Base-by-base conservation (phyloP, 2,329 filamentous ascomycete genomes). In the Paramyrothecium sp. region DNA sequence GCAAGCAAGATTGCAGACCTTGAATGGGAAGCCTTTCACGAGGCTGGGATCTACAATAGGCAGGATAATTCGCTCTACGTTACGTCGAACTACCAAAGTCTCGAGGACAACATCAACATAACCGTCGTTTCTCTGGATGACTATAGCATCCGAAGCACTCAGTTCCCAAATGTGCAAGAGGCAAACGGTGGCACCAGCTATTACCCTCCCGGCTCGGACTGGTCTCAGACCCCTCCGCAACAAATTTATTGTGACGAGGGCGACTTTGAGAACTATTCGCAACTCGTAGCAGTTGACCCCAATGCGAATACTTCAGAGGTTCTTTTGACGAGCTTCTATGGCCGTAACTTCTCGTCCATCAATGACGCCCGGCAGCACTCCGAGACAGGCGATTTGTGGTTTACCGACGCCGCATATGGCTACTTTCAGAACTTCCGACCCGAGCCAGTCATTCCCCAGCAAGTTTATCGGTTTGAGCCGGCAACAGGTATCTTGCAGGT, bases 91-190 rank as follows among this genome's bases (percentile, higher is more conserved):
- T 82, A n/a, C 60, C 65, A 5, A 69, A 78, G 47, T 53, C 72
- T 72, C 0, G 71, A 70, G 1, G 74, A 75, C 2, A 65, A 70
- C 12, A 76, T 81, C 11, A 69, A 73, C 50, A 54, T 64, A 21
- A 68, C 65, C 13, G 56, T 64, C 22, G 58, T 64, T 7, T 60
- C 58, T 33, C 56, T 64, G 30, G 59, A 64, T 12, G 61, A 64
- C 51, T 59, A 61, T 33, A 57, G 60, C 12, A 16, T 56, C 54
- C 44, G 26, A 52, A 64, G 60, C 59, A 58, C 58, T 12, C 62
- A 63, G 34, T 60, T 66, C n/a, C 55, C 62, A 3, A 38, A 52
- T 19, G 53, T 66, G 30, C 56, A 58, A 52, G 61, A 63, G 57
- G 62, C 62, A 19, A 66, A 65, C 54, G 64, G 62, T 26, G 64